Evolutionary conservation across 352 stramenopile genomes (phyloP).

Genomic region (Phytophthora tentaculata): DNA sequence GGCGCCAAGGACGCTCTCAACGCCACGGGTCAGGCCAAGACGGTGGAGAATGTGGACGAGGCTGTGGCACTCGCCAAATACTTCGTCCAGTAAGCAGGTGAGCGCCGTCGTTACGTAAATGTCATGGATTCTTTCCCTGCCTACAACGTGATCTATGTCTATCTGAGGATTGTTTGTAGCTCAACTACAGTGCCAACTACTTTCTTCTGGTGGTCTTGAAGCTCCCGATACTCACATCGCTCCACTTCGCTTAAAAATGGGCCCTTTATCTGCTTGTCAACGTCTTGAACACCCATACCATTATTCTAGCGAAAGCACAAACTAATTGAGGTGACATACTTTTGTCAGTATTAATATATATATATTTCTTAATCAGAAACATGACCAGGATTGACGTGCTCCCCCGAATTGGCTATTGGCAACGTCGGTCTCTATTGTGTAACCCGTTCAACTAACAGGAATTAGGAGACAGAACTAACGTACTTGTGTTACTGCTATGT

Average conservation of each 20-base stretch:
- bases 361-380: too few relatives aligned
- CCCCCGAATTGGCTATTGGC: too few relatives aligned
- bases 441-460: too few relatives aligned
- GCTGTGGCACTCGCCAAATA: slow-evolving; percentile 71
- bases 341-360: too few relatives aligned
- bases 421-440: too few relatives aligned
- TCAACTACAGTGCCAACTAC: slow-evolving; percentile 48
- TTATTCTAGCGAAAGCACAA: too few relatives aligned
- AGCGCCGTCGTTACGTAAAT: slow-evolving; percentile 25
- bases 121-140: slow-evolving; percentile 14
- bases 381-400: too few relatives aligned
- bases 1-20: slow-evolving; percentile 91
- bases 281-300: slow-evolving; percentile 54
- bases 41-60: slow-evolving; percentile 69
- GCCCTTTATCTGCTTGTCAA: slow-evolving; percentile 53
- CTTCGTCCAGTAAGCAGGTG: slow-evolving; percentile 57
- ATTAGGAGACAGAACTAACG: too few relatives aligned
- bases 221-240: slow-evolving; percentile 77
- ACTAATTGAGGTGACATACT: too few relatives aligned
- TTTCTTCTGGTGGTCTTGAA: slow-evolving; percentile 72
- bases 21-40: slow-evolving; percentile 85
- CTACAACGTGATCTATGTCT: background rate
- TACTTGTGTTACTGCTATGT: too few relatives aligned
- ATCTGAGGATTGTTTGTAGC: background rate
- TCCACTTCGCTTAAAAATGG: slow-evolving; percentile 68